Conservation (phyloP, 108 stramenopile genomes). For the Skeletonema grethae region DNA sequence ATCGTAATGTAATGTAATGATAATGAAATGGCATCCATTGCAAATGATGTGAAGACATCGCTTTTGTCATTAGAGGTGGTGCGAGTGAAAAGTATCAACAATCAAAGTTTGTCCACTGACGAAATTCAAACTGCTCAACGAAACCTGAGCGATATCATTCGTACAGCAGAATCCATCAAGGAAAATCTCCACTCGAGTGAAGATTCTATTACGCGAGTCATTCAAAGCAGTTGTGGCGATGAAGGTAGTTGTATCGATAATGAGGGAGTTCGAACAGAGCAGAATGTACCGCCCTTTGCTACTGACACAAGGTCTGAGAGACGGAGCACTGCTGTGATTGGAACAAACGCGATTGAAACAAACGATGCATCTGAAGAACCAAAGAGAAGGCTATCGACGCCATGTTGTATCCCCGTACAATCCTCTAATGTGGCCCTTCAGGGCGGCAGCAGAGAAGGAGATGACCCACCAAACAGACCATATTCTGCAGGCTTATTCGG, state of each 20-base stretch:
- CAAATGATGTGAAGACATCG: constrained; percentile 32
- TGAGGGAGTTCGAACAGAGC: constrained; percentile 4
- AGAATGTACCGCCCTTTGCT: neutral
- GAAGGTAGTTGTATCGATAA: constrained; percentile 1
- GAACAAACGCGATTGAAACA: neutral
- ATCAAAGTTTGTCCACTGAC: constrained; percentile 20
- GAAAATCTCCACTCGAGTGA: constrained; percentile 11
- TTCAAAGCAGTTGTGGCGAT: neutral
- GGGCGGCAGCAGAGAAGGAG: constrained; percentile 1
- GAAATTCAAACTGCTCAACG: constrained; percentile 24
- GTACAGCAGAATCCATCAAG: constrained; percentile 42
- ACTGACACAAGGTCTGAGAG: neutral
- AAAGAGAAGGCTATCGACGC: constrained; percentile 5
- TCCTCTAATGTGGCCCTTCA: neutral
- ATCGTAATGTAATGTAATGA: too few species aligned
- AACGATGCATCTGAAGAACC: neutral
- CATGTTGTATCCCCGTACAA: neutral
- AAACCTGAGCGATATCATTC: constrained; percentile 27
- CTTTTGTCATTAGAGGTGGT: constrained; percentile 30
- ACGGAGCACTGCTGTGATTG: neutral
- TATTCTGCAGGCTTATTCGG: neutral
- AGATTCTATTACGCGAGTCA: neutral
- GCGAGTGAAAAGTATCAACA: constrained; percentile 2
- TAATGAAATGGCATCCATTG: constrained; percentile 6
- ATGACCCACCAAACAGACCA: neutral